Base-by-base conservation (phyloP, 2,329 filamentous ascomycete species). In the Aaosphaeria pasadenensis region DNA sequence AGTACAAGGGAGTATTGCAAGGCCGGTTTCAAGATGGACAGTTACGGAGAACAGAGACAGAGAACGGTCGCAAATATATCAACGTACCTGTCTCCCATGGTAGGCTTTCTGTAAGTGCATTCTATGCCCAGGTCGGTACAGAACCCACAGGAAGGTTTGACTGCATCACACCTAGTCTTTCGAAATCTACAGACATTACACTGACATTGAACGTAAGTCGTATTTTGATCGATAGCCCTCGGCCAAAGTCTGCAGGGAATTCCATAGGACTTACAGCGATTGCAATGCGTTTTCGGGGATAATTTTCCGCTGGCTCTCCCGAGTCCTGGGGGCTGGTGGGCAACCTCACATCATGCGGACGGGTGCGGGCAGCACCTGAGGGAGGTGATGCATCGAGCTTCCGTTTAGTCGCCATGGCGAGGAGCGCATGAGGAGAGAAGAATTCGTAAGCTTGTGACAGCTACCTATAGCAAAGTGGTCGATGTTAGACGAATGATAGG, bases 101-200 rank as follows among this genome's bases (percentile, higher is more conserved):
- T 60, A 7, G 53, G 57, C 42, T 62, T 59, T 38, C 60, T 53
- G 47, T 64, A 62, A 6, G 57, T 58, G 47, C 60, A 64, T 49
- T 63, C 58, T 13, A 64, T 60, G 2, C 60, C 60, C 24, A 59
- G 43, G 40, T 64, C 60, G 13, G 57, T 61, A 42, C 60, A 63
- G 46, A 64, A 64, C 7, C 58, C 53, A 33, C 59, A 62, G 2
- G 55, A 56, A n/a, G 57, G 59, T 39, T 60, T 57, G 38, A 52
- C 55, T 30, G 61, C 61, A 49, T 63, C 61, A 47, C 60, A 63
- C 36, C 56, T 50, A 6, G 61, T 63, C 45, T 64, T 64, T 39
- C 60, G 48, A 43, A 62, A 58, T 17, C 60, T 44, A 43, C 61
- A 63, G n/a, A 64, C 58, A 51, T 63, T 62, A 45, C 60, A 64